phyloP scores from a whole-genome alignment of 495 filamentous ascomycete species.

The Podospora didyma region DNA sequence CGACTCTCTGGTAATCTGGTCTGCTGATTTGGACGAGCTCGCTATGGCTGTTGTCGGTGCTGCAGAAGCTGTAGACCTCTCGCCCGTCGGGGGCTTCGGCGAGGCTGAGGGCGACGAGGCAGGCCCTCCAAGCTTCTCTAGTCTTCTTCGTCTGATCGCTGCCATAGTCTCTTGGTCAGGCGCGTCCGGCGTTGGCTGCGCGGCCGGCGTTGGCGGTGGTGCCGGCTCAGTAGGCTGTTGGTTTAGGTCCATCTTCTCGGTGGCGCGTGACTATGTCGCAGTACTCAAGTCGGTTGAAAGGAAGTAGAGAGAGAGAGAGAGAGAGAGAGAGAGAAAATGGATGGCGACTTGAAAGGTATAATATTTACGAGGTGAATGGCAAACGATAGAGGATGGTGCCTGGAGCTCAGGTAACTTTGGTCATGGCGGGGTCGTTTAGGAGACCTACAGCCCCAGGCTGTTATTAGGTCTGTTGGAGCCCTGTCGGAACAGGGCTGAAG shows the following conservation, averaged over 20 bases:
- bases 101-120: constrained; percentile 8
- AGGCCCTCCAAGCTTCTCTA: constrained; percentile 39
- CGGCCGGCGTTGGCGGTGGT: not conserved
- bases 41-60: constrained; percentile 1
- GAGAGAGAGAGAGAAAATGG: not conserved
- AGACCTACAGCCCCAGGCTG: constrained; percentile 1
- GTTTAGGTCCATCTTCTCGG: constrained; percentile 25
- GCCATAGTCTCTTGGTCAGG: constrained; percentile 32
- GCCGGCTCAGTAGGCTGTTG: constrained; percentile 18
- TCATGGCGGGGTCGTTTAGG: constrained; percentile 22
- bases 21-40: constrained; percentile 6
- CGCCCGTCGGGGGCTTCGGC: constrained; percentile 6
- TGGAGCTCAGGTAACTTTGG: not conserved
- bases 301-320: not conserved
- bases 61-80: constrained; percentile 1
- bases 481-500: not conserved
- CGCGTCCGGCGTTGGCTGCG: constrained; percentile 22
- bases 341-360: too few relatives aligned
- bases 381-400: constrained; percentile 1
- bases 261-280: not conserved
- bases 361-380: not conserved
- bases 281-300: not conserved
- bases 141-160: constrained; percentile 38
- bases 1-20: constrained; percentile 6
- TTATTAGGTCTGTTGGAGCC: not conserved